phyloP scores from a whole-genome alignment of 805 yeast species.

The Yamadazyma phyllophila region DNA sequence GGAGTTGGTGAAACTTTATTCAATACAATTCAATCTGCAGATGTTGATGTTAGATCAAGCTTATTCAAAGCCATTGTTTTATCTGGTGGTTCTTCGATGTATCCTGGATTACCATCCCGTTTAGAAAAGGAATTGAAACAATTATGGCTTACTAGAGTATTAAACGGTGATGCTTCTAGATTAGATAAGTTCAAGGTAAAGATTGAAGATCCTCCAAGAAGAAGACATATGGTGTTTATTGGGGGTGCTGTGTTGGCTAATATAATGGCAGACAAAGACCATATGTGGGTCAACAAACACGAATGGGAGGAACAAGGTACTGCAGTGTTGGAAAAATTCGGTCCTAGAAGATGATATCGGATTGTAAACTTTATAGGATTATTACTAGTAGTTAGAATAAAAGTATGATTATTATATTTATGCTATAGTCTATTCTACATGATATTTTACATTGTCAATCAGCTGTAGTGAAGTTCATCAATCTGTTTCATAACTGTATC shows the following conservation, averaged over 20 bases:
- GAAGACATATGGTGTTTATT: conserved; percentile 97
- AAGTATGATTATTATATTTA: conserved; percentile 4
- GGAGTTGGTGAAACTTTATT: conserved; percentile 93
- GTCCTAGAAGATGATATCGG: conserved; percentile 57
- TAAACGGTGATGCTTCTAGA: conserved; percentile 82
- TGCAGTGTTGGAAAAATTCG: conserved; percentile 78
- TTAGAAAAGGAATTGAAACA: conserved; percentile 95
- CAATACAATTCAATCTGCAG: conserved; percentile 92
- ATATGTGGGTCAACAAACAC: conserved; percentile 93
- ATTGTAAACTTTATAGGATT: no score
- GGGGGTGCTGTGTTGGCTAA: conserved; percentile 98
- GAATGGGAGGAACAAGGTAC: conserved; percentile 99
- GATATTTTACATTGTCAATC: conserved; percentile 7
- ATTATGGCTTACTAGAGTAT: conserved; percentile 87
- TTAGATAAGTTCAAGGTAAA: conserved; percentile 90
- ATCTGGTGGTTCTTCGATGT: conserved; percentile 98
- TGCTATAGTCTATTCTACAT: conserved; percentile 9
- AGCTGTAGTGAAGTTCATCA: conserved; percentile 34
- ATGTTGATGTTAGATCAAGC: conserved; percentile 86
- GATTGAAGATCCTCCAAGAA: conserved; percentile 98
- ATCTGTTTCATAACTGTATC: conserved; percentile 40
- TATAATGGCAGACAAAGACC: conserved; percentile 97
- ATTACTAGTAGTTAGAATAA: conserved; percentile 3
- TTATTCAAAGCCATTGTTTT: conserved; percentile 89
- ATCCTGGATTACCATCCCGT: conserved; percentile 95